Evolutionary conservation across 2,329 filamentous ascomycete genomes (phyloP).

Genomic region (Gaeumannomyces tritici): DNA sequence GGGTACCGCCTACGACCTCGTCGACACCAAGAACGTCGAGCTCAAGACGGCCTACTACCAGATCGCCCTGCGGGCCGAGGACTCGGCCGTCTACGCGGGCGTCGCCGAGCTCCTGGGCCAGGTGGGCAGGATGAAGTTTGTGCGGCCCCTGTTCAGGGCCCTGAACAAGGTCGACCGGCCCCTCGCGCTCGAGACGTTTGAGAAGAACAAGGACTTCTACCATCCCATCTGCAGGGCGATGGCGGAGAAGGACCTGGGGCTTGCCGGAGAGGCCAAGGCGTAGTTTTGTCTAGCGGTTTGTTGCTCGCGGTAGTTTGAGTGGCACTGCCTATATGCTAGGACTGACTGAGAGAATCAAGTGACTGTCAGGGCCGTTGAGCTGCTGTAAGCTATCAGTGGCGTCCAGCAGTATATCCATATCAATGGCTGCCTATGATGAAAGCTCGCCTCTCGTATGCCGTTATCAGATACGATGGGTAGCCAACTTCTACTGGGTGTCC

Average conservation of each 20-base stretch:
- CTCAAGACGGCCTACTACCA: constrained; percentile 72
- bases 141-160: constrained; percentile 71
- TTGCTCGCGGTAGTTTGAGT: too few species aligned
- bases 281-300: not conserved
- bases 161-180: constrained; percentile 65
- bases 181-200: constrained; percentile 73
- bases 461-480: too few species aligned
- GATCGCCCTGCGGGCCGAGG: constrained; percentile 67
- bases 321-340: too few species aligned
- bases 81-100: constrained; percentile 57
- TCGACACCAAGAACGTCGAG: constrained; percentile 75
- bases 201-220: constrained; percentile 84
- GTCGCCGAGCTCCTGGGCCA: constrained; percentile 66
- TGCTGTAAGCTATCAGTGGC: too few species aligned
- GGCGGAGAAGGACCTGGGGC: constrained; percentile 73
- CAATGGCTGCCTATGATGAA: too few species aligned
- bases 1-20: constrained; percentile 65
- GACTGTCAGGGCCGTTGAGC: too few species aligned
- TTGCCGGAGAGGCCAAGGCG: constrained; percentile 13
- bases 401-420: too few species aligned
- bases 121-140: constrained; percentile 96
- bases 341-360: too few species aligned
- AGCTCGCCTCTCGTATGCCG: too few species aligned
- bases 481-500: too few species aligned
- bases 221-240: constrained; percentile 85